A percentile compares a stretch with the other conserved stretches of the same genome.
Conservation (phyloP, 202 grass and related monocot genomes). For the Panicum hallii region DNA sequence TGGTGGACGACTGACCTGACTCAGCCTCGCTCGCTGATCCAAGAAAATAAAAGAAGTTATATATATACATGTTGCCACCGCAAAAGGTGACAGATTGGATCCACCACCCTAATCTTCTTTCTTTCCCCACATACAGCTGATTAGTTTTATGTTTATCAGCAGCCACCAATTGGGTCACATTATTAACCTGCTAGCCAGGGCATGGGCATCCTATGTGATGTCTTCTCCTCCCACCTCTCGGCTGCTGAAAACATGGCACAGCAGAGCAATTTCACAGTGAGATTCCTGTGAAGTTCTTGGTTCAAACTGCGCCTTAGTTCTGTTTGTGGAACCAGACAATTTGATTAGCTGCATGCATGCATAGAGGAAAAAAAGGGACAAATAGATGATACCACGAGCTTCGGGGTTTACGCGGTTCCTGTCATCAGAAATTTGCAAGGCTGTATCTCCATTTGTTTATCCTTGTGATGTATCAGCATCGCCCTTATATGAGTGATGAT, state of each 20-base stretch:
- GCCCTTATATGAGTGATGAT: background rate
- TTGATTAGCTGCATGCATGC: background rate
- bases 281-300: background rate
- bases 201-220: constrained; percentile 19
- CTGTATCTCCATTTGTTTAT: constrained; percentile 35
- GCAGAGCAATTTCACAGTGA: background rate
- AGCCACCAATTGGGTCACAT: background rate
- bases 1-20: constrained; percentile 49
- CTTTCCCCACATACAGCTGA: constrained; percentile 1
- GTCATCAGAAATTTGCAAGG: constrained; percentile 33
- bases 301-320: background rate
- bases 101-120: constrained; percentile 43
- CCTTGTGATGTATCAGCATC: background rate
- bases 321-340: background rate
- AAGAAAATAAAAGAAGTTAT: background rate
- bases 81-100: constrained; percentile 68
- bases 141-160: constrained; percentile 16
- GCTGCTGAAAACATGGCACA: background rate
- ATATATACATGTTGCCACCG: constrained; percentile 28
- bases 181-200: background rate
- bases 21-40: constrained; percentile 38
- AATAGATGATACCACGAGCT: background rate
- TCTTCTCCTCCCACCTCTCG: background rate
- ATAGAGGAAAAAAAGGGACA: too few relatives aligned
- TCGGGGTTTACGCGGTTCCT: background rate